Base-by-base conservation (phyloP, 2,329 filamentous ascomycete genomes). In the Colletotrichum lentis region DNA sequence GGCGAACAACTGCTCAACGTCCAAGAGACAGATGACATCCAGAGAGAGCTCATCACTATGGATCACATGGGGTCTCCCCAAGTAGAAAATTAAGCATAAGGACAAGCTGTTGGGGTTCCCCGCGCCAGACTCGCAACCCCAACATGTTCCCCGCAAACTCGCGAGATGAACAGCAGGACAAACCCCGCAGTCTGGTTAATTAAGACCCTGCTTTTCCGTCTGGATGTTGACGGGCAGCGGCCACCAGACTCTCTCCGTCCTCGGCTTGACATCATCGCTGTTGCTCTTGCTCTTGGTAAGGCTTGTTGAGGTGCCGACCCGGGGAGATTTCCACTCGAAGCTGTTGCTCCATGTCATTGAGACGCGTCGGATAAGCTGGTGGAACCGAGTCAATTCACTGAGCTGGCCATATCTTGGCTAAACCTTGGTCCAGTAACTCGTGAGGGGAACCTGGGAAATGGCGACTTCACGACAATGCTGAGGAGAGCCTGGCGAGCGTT, bases 191-290 rank as follows among this genome's bases (percentile, higher is more conserved):
- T 39, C 27, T 31, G 27, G 2, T 24, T 12, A 41, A 44, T n/a
- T 18, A 31, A 55, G 59, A 10, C n/a, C 43, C 53, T 67, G 64
- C 64, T 67, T 67, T 67, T 67, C 64, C 64, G 64, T 67, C 52
- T 12, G 27, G 8, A 50, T 53, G 12, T n/a, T 18, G 10, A 39
- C n/a, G 20, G 5, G 8, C 22, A 14, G 39, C n/a, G 20, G 5
- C 16, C 41, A 57, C 46, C 37, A 54, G 35, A 44, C 16, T 27
- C 16, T 27, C 24, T 57, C 18, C 52, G 44, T 57, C 27, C 20
- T 31, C 24, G 52, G n/a, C n/a, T 56, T 46, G 53, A 20, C 37
- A 63, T 57, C 10, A 41, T 63, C 12, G 20, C 46, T 57, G 5
- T 18, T 8, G 27, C 27, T 31, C 7, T 31, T 31, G 27, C 27